Evolutionary conservation across 345 rosid species (phyloP).

Genomic region (Gossypium sturtianum): DNA sequence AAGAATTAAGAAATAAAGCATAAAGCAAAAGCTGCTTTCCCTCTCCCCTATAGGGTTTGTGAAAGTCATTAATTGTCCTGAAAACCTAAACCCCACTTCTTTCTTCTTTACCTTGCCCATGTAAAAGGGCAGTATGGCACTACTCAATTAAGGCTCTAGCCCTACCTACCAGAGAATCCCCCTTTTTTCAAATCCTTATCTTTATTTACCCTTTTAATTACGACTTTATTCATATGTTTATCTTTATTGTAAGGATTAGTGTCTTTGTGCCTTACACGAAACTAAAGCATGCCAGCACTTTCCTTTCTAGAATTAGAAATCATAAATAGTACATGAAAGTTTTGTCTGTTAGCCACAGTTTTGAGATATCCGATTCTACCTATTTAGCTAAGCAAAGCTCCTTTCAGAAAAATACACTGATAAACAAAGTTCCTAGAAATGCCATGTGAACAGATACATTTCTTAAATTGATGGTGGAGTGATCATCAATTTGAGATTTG

Average conservation of each 20-base stretch:
- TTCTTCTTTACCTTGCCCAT: background rate
- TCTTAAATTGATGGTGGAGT: background rate
- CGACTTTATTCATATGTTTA: background rate
- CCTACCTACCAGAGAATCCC: constrained; percentile 9
- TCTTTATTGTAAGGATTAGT: background rate
- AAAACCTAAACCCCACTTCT: background rate
- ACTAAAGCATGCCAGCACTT: background rate
- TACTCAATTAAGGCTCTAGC: background rate
- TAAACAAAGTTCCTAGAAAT: constrained; percentile 1
- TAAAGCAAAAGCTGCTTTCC: constrained; percentile 7
- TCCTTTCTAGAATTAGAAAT: background rate
- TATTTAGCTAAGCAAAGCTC: background rate
- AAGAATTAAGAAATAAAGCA: constrained; percentile 5
- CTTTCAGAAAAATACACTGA: background rate
- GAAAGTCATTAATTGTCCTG: background rate
- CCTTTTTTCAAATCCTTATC: background rate
- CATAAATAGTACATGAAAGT: background rate
- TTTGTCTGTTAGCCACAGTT: constrained; percentile 12
- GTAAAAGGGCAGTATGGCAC: background rate
- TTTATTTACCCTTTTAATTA: background rate
- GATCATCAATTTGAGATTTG: background rate
- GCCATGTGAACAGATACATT: constrained; percentile 10
- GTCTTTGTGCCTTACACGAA: constrained; percentile 5
- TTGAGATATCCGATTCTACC: background rate
- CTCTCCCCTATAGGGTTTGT: background rate